A percentile compares a stretch with the other conserved stretches of the same genome.
These are phyloP conservation scores for Carex pumila DNA, from an alignment of 176 grass and related monocot genomes.

Conservation along the genomic window DNA sequence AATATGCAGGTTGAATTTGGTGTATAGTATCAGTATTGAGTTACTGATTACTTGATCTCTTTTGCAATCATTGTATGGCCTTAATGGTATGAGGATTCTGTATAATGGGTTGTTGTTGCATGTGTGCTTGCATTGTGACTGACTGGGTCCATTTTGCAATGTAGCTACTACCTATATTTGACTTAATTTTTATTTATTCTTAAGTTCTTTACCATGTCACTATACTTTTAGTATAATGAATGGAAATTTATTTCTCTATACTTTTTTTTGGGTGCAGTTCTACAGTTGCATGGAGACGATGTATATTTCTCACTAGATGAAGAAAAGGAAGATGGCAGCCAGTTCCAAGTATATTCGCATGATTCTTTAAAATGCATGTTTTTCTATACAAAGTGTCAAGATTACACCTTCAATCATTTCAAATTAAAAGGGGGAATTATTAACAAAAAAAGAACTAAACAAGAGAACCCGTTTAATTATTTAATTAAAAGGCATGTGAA, in stretches of 20 bases:
- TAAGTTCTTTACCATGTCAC: not conserved
- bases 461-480: not conserved
- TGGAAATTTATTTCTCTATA: not conserved
- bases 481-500: not conserved
- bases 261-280: slow-evolving; percentile 46
- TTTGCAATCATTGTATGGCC: not conserved
- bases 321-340: slow-evolving; percentile 66
- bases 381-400: not conserved
- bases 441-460: not conserved
- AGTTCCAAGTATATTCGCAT: slow-evolving; percentile 58
- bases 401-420: not conserved
- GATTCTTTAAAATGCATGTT: not conserved
- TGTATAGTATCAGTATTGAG: not conserved
- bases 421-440: not conserved
- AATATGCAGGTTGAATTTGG: not conserved
- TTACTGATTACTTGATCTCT: not conserved
- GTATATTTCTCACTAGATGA: slow-evolving; percentile 91
- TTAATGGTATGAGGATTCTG: not conserved
- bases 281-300: slow-evolving; percentile 93
- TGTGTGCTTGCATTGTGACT: not conserved
- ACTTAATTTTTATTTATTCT: not conserved
- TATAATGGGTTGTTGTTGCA: not conserved
- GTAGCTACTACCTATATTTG: not conserved
- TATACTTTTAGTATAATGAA: not conserved
- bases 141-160: not conserved